Base-by-base conservation (phyloP, 225 moss, liverwort and hornwort genomes). In the Marchantia polymorpha region DNA sequence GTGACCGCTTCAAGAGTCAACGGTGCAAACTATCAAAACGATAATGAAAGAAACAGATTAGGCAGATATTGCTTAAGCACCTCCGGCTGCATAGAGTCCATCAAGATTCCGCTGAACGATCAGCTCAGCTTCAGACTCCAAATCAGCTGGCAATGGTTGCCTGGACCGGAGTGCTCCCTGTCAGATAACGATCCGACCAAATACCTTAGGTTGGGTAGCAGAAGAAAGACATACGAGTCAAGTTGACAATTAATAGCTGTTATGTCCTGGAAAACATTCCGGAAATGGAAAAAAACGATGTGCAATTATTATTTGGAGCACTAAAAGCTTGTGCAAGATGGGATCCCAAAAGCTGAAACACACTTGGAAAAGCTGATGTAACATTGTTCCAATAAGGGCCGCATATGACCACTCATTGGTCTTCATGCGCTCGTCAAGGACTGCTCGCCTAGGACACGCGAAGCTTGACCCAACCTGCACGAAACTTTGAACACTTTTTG, bases 331-430 rank as follows among this genome's bases (percentile, higher is more conserved):
- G 1, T 9, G 58, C 39, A 61, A 80, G 59, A 17, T 6, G 25
- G 50, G 52, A 61, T 71, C 49, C 70, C 53, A 9, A 58, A 81
- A 69, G 29, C 12, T 52, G 8, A 80, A 53, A 68, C 58, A 3
- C 81, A 86, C 89, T 81, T 89, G 89, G 77, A 89, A 89, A 30
- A 89, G 87, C 65, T 85, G 87, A 85, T 89, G 89, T 25, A 83
- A 30, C 89, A 89, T 89, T 63, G 87, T 89, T 27, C 89, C 89
- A 83, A 85, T 81, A 50, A 89, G 77, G 3, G 89, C 89, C 7
- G 89, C 72, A 76, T 80, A 81, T 47, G 83, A 74, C 47, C 74
- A 51, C 20, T 87, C 83, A 75, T 74, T 85, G 20, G 84, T 80
- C 77, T 89, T 85, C 27, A 89, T 85, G 13, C 87, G 87, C 78